Base-by-base conservation (phyloP, 768 basidiomycete genomes). In the Leccinum aurantiacum region DNA sequence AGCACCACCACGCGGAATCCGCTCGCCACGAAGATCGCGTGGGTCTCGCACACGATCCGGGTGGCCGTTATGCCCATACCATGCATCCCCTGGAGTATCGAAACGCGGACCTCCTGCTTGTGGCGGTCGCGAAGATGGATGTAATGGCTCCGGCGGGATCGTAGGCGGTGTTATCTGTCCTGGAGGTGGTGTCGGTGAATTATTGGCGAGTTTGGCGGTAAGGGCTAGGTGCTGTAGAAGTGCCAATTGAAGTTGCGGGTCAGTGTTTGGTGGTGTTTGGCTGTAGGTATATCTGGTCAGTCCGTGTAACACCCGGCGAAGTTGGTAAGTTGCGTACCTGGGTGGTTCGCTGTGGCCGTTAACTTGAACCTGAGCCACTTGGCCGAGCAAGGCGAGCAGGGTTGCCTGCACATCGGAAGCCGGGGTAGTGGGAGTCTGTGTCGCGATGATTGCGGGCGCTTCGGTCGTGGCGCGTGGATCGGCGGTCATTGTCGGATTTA, bases 171-270 rank as follows among this genome's bases (percentile, higher is more conserved):
- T 64, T 54, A 71, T 71, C 59, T 64, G 59, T 62, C 61, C 63
- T 63, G 71, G 27, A 58, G 70, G 63, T 19, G 66, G 63, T 2
- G 67, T 63, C 25, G 57, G 54, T 6, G 65, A 75, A 57, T 61
- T 74, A 59, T 72, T 78, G 65, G 67, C 72, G 44, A 72, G 71
- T 61, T 75, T 79, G 46, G 87, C 83, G 66, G 83, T 82, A 67
- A 86, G 84, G 56, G 89, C 81, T 71, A 93, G 80, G 70, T 91
- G 90, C 69, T 91, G 90, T 67, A 94, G 77, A 64, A 90, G 77
- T 52, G 88, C 85, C 57, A 93, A 76, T 70, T 89, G 88, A 61
- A 84, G 67, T 54, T 75, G 75, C 52, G 74, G 75, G 58, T 76
- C 68, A 6, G 73, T 83, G 68, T 85, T 89, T 85, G 84, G 68